phyloP scores from a whole-genome alignment of 352 stramenopile genomes.

The Phytophthora foliorum region DNA sequence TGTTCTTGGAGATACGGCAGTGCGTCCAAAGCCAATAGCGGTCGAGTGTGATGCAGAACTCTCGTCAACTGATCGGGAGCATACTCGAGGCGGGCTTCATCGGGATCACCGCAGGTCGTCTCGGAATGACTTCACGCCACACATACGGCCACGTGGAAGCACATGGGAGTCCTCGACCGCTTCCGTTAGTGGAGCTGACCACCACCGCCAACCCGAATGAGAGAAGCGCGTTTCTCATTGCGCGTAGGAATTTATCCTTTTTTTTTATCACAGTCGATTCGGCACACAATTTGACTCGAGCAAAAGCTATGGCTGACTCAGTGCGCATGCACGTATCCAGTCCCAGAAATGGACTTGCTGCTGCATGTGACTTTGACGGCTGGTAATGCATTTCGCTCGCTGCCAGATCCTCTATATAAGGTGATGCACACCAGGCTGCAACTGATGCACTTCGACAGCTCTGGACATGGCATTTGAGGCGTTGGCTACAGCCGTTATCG shows the following conservation, averaged over 20 bases:
- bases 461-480: neutral
- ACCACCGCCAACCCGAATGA: neutral
- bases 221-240: neutral
- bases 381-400: neutral
- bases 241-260: neutral
- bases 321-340: neutral
- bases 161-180: neutral
- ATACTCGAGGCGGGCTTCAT: too few relatives aligned
- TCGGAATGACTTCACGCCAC: conserved; percentile 1
- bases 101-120: neutral
- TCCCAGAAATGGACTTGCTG: neutral
- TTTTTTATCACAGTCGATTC: conserved; percentile 2
- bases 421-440: neutral
- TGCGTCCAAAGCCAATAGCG: neutral
- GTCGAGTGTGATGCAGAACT: neutral
- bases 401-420: neutral
- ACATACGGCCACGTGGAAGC: neutral
- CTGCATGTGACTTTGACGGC: neutral
- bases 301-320: neutral
- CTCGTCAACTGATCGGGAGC: neutral
- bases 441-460: neutral
- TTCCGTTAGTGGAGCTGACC: neutral
- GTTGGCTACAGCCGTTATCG: neutral
- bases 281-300: neutral
- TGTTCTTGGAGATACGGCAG: neutral